These are phyloP conservation scores for Geosmithia putterillii DNA, from an alignment of 2,329 filamentous ascomycete genomes.

Conservation along the genomic window DNA sequence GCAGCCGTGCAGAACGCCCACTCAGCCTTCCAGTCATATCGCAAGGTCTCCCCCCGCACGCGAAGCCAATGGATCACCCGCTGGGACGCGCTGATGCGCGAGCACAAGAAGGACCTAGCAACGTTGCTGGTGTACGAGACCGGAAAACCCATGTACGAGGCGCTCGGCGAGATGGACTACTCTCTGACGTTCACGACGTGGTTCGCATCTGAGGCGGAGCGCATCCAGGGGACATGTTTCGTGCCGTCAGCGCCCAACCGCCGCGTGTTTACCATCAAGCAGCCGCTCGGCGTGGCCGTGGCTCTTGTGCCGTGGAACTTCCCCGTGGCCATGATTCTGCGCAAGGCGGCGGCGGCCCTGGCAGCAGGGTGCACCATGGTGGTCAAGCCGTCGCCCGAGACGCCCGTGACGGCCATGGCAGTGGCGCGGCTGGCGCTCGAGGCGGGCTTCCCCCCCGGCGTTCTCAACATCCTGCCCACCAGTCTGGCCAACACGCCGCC, in stretches of 20 bases:
- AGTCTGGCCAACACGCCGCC: constrained; percentile 46
- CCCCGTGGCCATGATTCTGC: constrained; percentile 35
- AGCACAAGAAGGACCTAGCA: constrained; percentile 25
- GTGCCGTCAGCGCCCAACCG: constrained; percentile 49
- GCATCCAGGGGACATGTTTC: constrained; percentile 42
- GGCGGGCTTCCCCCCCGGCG: constrained; percentile 63
- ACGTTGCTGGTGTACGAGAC: constrained; percentile 33
- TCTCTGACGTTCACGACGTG: constrained; percentile 40
- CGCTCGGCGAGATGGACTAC: constrained; percentile 43
- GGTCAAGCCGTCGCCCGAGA: constrained; percentile 60
- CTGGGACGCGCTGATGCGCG: constrained; percentile 16
- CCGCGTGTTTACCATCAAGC: constrained; percentile 57
- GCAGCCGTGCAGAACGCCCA: constrained; percentile 21
- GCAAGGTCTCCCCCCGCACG: constrained; percentile 20
- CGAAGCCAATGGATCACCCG: constrained; percentile 29
- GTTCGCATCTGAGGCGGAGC: constrained; percentile 40
- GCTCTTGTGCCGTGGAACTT: constrained; percentile 44
- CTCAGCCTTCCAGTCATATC: constrained; percentile 22
- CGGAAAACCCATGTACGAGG: constrained; percentile 43
- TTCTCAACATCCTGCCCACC: constrained; percentile 57
- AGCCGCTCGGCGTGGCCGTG: constrained; percentile 21
- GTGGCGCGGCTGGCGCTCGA: constrained; percentile 47
- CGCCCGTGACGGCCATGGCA: constrained; percentile 59
- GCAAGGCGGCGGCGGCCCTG: constrained; percentile 39
- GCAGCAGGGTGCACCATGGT: constrained; percentile 70